A percentile compares a stretch with the other conserved stretches of the same genome.
phyloP scores from a whole-genome alignment of 345 rosid genomes.

The Raphanus sativus region DNA sequence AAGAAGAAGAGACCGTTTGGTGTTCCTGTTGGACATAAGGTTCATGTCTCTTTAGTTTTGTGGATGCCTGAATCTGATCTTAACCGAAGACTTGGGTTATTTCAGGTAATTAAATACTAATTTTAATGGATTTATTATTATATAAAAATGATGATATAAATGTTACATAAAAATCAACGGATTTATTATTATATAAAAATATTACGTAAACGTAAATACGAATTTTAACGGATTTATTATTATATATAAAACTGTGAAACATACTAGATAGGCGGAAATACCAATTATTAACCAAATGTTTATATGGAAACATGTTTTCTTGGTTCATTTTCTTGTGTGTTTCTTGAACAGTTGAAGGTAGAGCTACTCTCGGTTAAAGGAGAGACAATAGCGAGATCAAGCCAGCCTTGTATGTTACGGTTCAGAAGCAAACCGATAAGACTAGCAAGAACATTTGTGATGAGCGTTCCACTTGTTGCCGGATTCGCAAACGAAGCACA shows the following conservation, averaged over 20 bases:
- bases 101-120: conserved; percentile 52
- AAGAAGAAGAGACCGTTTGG: conserved; percentile 27
- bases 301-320: neutral
- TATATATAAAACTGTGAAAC: no score
- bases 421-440: conserved; percentile 68
- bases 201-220: neutral
- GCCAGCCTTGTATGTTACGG: conserved; percentile 71
- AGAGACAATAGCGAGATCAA: conserved; percentile 52
- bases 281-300: neutral
- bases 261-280: no score
- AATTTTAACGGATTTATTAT: neutral
- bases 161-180: neutral
- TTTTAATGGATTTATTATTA: neutral
- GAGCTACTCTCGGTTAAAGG: conserved; percentile 55
- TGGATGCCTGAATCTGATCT: conserved; percentile 82
- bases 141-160: no score
- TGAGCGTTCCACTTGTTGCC: conserved; percentile 57
- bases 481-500: conserved; percentile 72
- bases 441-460: conserved; percentile 50
- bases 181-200: no score
- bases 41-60: conserved; percentile 53
- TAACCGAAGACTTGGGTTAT: conserved; percentile 61
- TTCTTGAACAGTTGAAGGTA: conserved; percentile 53
- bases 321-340: neutral
- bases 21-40: conserved; percentile 64